Percentiles rank a stretch among this genome's conserved stretches.
Evolutionary conservation across 2,329 filamentous ascomycete species (phyloP).

Genomic region (Alternaria triticina): DNA sequence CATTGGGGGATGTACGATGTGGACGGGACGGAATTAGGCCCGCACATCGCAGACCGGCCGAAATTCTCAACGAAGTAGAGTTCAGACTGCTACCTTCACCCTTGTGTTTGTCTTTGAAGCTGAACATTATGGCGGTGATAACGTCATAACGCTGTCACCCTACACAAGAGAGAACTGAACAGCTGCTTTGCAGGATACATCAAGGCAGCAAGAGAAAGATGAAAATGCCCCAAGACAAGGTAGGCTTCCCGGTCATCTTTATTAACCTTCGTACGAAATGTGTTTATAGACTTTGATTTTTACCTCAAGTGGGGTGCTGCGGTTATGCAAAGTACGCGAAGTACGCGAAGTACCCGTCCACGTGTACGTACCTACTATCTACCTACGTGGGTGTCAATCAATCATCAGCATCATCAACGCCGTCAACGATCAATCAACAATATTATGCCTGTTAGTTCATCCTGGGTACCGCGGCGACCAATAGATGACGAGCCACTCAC

Average conservation of each 20-base stretch:
- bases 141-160: neutral
- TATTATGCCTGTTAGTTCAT: neutral
- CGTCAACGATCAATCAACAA: neutral
- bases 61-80: neutral
- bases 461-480: neutral
- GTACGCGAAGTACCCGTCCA: neutral
- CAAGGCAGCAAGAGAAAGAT: too few species aligned
- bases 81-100: neutral
- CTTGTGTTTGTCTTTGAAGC: neutral
- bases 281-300: too few species aligned
- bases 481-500: neutral
- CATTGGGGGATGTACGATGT: neutral
- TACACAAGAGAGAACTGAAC: neutral
- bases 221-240: accelerated
- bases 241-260: too few species aligned
- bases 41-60: conserved; percentile 3
- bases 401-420: neutral
- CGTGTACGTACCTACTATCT: neutral
- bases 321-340: neutral
- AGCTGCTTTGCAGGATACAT: neutral
- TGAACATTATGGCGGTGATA: too few species aligned
- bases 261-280: too few species aligned
- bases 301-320: too few species aligned
- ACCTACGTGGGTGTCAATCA: neutral
- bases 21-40: neutral